phyloP scores from a whole-genome alignment of 176 grass and related monocot genomes.

The Ensete ventricosum region DNA sequence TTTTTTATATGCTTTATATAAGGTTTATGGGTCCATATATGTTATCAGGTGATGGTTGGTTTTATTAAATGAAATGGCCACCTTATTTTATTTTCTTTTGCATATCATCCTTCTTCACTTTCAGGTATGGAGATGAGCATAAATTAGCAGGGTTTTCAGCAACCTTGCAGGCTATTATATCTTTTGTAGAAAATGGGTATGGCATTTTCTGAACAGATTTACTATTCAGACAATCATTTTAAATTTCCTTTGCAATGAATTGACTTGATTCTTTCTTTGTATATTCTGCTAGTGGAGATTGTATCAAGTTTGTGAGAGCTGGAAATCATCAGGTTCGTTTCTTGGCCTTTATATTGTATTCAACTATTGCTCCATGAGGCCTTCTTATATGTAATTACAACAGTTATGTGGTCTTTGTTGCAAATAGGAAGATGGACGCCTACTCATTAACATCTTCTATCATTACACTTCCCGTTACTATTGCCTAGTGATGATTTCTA shows the following conservation, averaged over 20 bases:
- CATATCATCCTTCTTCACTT: slow-evolving; percentile 7
- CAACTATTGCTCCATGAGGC: not conserved
- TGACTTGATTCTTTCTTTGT: not conserved
- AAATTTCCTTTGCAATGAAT: not conserved
- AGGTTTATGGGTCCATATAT: not conserved
- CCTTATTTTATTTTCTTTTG: not conserved
- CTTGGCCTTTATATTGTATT: not conserved
- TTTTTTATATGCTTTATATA: not conserved
- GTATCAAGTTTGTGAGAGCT: slow-evolving; percentile 88
- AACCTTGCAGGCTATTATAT: slow-evolving; percentile 93
- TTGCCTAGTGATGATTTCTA: not conserved
- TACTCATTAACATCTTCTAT: not conserved
- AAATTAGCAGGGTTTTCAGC: slow-evolving; percentile 98
- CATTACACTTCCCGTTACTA: not conserved
- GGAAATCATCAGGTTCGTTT: slow-evolving; percentile 78
- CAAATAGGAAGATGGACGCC: not conserved
- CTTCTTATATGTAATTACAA: not conserved
- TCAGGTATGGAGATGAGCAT: slow-evolving; percentile 94
- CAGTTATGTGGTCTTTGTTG: not conserved
- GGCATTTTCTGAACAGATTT: slow-evolving; percentile 1
- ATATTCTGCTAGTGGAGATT: slow-evolving; percentile 56
- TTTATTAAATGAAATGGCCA: not conserved
- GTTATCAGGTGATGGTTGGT: not conserved
- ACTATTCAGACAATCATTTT: not conserved
- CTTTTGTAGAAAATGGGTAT: slow-evolving; percentile 92